These are phyloP conservation scores for Lepiota brunneoincarnata DNA, from an alignment of 768 basidiomycete genomes.

Conservation along the genomic window DNA sequence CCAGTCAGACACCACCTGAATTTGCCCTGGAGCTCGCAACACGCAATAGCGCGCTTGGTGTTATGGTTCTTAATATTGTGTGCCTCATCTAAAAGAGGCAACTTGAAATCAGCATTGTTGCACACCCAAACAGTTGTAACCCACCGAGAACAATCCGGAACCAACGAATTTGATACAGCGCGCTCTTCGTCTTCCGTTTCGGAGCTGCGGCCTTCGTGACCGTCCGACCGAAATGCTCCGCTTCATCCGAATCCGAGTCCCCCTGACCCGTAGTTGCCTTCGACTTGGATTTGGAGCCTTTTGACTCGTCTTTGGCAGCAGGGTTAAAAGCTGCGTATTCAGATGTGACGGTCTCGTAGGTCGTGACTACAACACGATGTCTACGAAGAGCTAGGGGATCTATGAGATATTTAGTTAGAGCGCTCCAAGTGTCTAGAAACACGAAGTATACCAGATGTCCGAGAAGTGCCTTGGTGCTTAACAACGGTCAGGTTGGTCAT, in stretches of 20 bases:
- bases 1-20: conserved; percentile 90
- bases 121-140: conserved; percentile 8
- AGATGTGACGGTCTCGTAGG: conserved; percentile 80
- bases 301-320: conserved; percentile 53
- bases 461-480: conserved; percentile 78
- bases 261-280: conserved; percentile 35
- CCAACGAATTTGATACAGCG: conserved; percentile 80
- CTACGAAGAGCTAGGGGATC: conserved; percentile 53
- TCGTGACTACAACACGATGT: conserved; percentile 79
- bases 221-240: conserved; percentile 44
- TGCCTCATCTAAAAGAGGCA: conserved; percentile 66
- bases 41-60: conserved; percentile 76
- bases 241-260: conserved; percentile 36
- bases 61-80: conserved; percentile 91
- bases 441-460: conserved; percentile 58
- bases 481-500: conserved; percentile 68
- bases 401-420: conserved; percentile 19
- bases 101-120: background rate
- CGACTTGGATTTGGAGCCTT: conserved; percentile 28
- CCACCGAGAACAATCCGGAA: conserved; percentile 82
- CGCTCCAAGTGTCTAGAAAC: background rate
- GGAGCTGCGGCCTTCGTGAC: conserved; percentile 38
- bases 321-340: conserved; percentile 62
- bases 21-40: conserved; percentile 72
- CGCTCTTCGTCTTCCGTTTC: conserved; percentile 53